Conservation (phyloP, 805 yeast species). For the Spathaspora hagerdaliae region DNA sequence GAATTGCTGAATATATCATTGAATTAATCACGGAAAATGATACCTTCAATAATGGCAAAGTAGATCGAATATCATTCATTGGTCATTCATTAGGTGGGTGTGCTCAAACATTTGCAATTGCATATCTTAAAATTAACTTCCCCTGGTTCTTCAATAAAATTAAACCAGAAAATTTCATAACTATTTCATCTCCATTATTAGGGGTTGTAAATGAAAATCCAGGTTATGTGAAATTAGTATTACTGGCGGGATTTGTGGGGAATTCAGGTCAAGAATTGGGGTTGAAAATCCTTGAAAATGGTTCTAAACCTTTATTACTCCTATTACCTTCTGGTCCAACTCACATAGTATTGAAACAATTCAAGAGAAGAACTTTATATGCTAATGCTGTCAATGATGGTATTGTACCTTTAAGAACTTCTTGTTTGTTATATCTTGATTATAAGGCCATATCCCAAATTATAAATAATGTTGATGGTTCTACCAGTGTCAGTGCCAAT, state of each 20-base stretch:
- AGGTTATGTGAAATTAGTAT: slow-evolving; percentile 72
- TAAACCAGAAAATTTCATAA: slow-evolving; percentile 73
- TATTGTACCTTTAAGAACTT: slow-evolving; percentile 88
- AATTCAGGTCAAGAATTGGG: slow-evolving; percentile 89
- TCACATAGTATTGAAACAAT: slow-evolving; percentile 55
- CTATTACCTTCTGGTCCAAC: slow-evolving; percentile 76
- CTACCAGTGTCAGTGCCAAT: too few relatives aligned
- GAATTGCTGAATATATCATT: slow-evolving; percentile 72
- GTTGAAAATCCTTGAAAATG: slow-evolving; percentile 43
- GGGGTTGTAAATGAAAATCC: slow-evolving; percentile 91
- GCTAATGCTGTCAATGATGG: slow-evolving; percentile 94
- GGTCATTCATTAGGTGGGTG: slow-evolving; percentile 95
- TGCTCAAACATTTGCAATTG: slow-evolving; percentile 86
- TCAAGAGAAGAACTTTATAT: slow-evolving; percentile 72
- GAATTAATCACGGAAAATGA: slow-evolving; percentile 47
- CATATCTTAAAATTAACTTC: slow-evolving; percentile 62
- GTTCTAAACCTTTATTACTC: slow-evolving; percentile 62
- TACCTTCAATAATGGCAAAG: slow-evolving; percentile 29
- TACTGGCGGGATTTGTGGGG: slow-evolving; percentile 89
- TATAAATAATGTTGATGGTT: slow-evolving; percentile 6
- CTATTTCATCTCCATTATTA: slow-evolving; percentile 83
- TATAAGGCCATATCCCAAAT: slow-evolving; percentile 56
- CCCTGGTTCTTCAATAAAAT: slow-evolving; percentile 67
- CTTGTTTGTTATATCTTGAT: slow-evolving; percentile 80
- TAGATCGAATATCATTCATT: slow-evolving; percentile 72